Evolutionary conservation across 352 stramenopile species (phyloP).

Genomic region (Pythium diclinum): DNA sequence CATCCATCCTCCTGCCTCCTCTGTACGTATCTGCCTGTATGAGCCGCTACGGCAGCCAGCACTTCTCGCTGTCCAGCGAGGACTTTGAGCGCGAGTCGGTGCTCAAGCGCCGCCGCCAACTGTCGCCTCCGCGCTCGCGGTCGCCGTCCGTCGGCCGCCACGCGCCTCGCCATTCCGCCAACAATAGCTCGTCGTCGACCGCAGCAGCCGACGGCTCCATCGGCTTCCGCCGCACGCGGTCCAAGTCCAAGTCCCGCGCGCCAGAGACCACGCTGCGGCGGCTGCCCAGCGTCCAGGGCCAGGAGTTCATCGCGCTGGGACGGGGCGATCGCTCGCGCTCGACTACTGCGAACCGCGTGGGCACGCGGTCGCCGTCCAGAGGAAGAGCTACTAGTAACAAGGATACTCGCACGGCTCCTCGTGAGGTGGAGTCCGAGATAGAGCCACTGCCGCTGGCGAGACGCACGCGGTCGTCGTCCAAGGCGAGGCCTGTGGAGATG

Average conservation of each 20-base stretch:
- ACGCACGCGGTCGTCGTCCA: slow-evolving; percentile 49
- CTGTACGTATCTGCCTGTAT: slow-evolving; percentile 1
- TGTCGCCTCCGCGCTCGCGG: slow-evolving; percentile 31
- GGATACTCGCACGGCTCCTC: neutral
- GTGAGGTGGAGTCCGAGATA: neutral
- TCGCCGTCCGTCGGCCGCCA: neutral
- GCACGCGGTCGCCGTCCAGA: slow-evolving; percentile 5
- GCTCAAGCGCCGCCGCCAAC: slow-evolving; percentile 52
- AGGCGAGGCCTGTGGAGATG: neutral
- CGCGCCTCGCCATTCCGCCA: neutral
- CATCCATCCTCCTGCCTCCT: neutral
- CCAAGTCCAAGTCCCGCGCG: slow-evolving; percentile 61
- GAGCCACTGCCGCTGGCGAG: slow-evolving; percentile 17
- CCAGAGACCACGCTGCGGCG: slow-evolving; percentile 26
- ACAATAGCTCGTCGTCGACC: neutral
- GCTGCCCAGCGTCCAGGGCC: slow-evolving; percentile 24
- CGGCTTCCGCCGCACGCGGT: slow-evolving; percentile 38
- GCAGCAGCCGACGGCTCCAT: slow-evolving; percentile 18
- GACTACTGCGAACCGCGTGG: neutral
- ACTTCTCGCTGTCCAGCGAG: slow-evolving; percentile 55
- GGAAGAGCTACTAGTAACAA: neutral
- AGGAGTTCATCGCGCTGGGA: slow-evolving; percentile 55
- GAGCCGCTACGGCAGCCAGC: slow-evolving; percentile 13
- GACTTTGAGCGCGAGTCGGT: slow-evolving; percentile 56
- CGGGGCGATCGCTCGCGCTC: slow-evolving; percentile 14